These are phyloP conservation scores for Pezicula carpinea DNA, from an alignment of 2,329 filamentous ascomycete genomes.

Conservation along the genomic window DNA sequence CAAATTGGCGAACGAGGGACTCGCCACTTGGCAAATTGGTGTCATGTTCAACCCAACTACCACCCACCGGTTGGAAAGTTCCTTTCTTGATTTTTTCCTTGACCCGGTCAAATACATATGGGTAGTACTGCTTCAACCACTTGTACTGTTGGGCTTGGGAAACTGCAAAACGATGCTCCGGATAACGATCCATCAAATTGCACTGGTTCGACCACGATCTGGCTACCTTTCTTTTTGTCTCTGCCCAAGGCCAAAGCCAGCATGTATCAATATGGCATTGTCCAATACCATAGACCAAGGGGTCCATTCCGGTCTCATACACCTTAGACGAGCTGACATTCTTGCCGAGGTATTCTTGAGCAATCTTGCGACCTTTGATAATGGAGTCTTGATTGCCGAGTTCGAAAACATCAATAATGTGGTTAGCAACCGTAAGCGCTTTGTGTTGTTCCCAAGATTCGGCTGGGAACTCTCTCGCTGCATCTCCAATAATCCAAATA, in stretches of 20 bases:
- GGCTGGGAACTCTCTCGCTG: constrained; percentile 81
- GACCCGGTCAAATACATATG: constrained; percentile 82
- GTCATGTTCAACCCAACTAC: constrained; percentile 98
- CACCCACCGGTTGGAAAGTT: constrained; percentile 89
- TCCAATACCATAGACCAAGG: constrained; percentile 82
- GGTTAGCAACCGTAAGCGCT: constrained; percentile 76
- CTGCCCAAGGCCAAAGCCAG: constrained; percentile 98
- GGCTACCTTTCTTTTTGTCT: constrained; percentile 94
- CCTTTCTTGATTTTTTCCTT: constrained; percentile 87
- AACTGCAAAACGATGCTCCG: constrained; percentile 86
- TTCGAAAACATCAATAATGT: constrained; percentile 87
- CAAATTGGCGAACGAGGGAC: constrained; percentile 86
- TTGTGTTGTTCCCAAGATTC: constrained; percentile 88
- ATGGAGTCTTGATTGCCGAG: constrained; percentile 75
- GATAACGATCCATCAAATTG: constrained; percentile 90
- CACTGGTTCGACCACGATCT: constrained; percentile 97
- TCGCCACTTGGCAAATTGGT: constrained; percentile 97
- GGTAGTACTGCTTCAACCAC: constrained; percentile 90
- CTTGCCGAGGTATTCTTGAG: constrained; percentile 74
- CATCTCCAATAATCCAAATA: constrained; percentile 94
- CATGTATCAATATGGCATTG: constrained; percentile 98
- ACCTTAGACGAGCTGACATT: constrained; percentile 79
- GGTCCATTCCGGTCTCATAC: constrained; percentile 69
- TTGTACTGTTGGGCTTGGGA: constrained; percentile 98
- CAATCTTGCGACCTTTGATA: constrained; percentile 74